Evolutionary conservation across 1,139 yeast genomes (phyloP).

Genomic region (Magnusiomyces fungicola): DNA sequence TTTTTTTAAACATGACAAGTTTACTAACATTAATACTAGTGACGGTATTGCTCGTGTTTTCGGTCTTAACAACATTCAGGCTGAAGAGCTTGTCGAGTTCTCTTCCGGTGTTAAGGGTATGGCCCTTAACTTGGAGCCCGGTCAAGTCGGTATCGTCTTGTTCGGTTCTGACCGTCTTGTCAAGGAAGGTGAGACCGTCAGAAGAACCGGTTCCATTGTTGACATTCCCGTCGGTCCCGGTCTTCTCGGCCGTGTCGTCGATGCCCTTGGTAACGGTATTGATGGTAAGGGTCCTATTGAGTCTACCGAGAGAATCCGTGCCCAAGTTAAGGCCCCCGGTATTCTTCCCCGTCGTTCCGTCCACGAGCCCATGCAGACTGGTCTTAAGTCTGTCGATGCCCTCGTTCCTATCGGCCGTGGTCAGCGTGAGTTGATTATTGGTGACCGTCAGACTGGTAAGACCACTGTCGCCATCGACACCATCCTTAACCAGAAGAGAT

Average conservation of each 20-base stretch:
- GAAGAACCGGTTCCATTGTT: conserved; percentile 99
- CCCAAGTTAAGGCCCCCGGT: conserved; percentile 99
- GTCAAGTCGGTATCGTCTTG: conserved; percentile 99
- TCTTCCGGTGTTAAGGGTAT: conserved; percentile 99
- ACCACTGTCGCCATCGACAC: conserved; percentile 98
- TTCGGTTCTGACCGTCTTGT: conserved; percentile 99
- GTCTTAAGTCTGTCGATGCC: conserved; percentile 98
- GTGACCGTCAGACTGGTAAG: conserved; percentile 99
- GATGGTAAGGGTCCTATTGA: conserved; percentile 99
- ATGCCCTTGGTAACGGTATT: conserved; percentile 98
- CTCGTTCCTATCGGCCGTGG: conserved; percentile 99
- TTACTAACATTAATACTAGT: conserved; percentile 39
- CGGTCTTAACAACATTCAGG: conserved; percentile 99
- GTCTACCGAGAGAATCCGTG: conserved; percentile 80
- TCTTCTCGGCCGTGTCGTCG: conserved; percentile 98
- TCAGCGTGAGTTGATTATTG: conserved; percentile 99
- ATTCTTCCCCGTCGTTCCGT: conserved; percentile 99
- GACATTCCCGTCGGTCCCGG: conserved; percentile 99
- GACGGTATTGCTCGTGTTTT: conserved; percentile 99
- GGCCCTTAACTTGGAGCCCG: conserved; percentile 99
- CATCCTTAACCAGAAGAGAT: conserved; percentile 97
- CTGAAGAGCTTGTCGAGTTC: conserved; percentile 99
- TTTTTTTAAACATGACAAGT: conserved; percentile 6
- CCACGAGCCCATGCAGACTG: conserved; percentile 99
- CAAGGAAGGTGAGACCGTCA: conserved; percentile 99